Evolutionary conservation across 768 basidiomycete species (phyloP), one percentile per base, ranked within the genome.

Genomic region (Jaapia argillacea): DNA sequence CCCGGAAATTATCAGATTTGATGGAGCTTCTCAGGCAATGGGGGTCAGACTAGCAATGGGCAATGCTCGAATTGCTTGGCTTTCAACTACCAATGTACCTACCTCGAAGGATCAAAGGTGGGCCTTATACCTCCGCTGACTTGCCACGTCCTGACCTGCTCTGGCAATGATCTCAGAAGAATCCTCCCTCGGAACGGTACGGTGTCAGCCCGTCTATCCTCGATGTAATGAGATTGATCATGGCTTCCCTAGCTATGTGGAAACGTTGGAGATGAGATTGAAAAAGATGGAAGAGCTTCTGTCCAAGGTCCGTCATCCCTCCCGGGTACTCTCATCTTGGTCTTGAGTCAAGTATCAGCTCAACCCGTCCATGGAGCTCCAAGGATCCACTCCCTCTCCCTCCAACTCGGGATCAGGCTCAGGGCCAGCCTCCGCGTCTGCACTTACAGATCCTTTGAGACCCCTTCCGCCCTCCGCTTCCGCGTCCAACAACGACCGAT

Each of bases 91-190:
- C 72, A 80, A 16, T 85, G 83, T 57, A 81, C 77, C 2, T 82
- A 84, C 53, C 68, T 75, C 43, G 79, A 82, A 59, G 72, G 77
- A 16, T 74, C 78, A 6, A 82, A 81, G 72, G 80, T 80, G 47
- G 10, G 31, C 10, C 10, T 33, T 10, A 33, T 33, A 10, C n/a
- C n/a, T n/a, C n/a, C n/a, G n/a, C n/a, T n/a, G n/a, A n/a, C n/a
- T n/a, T n/a, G n/a, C n/a, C 28, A 33, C 16, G 28, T 33, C 28
- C 28, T 10, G 16, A 33, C 28, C 28, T 33, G 10, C 20, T 10
- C 16, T 10, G 16, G 10, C 10, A 10, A 33, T 33, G 28, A 16
- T 10, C 28, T 10, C 10, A 33, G 10, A 33, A 16, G 28, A 16
- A 33, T 33, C 10, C 28, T 33, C 28, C 27, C 37, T 45, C 68